phyloP scores from a whole-genome alignment of 2,329 filamentous ascomycete genomes.

The Claviceps purpurea region DNA sequence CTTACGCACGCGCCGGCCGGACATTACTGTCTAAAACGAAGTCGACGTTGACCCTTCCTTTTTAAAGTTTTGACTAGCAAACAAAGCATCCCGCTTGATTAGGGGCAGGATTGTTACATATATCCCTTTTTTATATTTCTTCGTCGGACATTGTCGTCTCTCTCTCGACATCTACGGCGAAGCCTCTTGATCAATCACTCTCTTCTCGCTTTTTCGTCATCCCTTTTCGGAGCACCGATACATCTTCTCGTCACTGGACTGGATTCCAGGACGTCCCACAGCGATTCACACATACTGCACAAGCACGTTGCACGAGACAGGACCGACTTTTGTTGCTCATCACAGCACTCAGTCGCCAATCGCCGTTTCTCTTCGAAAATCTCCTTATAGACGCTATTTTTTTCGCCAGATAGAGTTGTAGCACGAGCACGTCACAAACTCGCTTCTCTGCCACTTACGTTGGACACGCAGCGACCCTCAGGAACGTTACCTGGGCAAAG shows the following conservation, averaged over 20 bases:
- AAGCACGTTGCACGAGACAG: not conserved
- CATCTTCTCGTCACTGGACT: conserved; percentile 6
- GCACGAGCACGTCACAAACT: not conserved
- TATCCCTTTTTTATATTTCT: not conserved
- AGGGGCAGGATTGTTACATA: not conserved
- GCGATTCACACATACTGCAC: not conserved
- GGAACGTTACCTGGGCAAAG: not conserved
- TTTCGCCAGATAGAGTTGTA: not conserved
- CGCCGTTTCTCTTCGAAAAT: not conserved
- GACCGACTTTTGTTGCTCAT: conserved; percentile 2
- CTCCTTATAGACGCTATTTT: not conserved
- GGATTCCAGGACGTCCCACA: conserved; percentile 6
- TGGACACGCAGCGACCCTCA: not conserved
- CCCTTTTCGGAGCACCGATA: not conserved
- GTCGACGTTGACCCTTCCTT: conserved; percentile 19
- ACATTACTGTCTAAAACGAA: not conserved
- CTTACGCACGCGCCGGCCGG: not conserved
- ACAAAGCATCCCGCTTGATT: not conserved
- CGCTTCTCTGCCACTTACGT: not conserved
- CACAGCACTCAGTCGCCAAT: not conserved
- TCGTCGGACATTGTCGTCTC: not conserved
- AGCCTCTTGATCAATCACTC: not conserved
- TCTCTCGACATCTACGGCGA: conserved; percentile 1
- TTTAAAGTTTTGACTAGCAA: conserved; percentile 2
- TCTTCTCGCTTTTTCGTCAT: conserved; percentile 3